These are phyloP conservation scores for Pythium folliculosum DNA, from an alignment of 352 stramenopile species.

Conservation along the genomic window DNA sequence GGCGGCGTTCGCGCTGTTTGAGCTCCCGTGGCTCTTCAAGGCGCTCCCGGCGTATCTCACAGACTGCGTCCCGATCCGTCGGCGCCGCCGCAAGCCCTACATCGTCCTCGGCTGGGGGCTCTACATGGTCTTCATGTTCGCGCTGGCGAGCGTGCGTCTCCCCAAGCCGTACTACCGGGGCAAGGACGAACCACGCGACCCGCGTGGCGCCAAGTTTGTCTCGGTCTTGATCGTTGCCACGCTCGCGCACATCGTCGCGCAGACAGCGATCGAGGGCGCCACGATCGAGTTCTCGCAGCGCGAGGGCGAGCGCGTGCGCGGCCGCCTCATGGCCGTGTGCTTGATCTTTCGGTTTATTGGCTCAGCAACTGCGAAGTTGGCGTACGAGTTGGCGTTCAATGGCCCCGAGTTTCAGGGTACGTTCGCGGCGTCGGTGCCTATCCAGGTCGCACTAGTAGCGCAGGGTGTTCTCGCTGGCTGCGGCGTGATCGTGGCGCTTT, in stretches of 20 bases:
- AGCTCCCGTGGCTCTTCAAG: conserved; percentile 13
- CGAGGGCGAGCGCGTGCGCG: neutral
- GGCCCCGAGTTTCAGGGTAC: conserved; percentile 14
- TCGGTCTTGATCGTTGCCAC: neutral
- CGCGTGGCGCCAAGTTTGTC: neutral
- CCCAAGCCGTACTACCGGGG: neutral
- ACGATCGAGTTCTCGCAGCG: neutral
- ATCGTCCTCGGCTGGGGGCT: conserved; percentile 24
- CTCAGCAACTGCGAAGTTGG: neutral
- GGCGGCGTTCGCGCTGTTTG: neutral
- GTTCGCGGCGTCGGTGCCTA: conserved; percentile 12
- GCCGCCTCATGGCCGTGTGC: neutral
- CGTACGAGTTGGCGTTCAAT: conserved; percentile 6
- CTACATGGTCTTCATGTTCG: neutral
- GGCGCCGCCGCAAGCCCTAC: conserved; percentile 20
- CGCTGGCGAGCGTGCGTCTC: neutral
- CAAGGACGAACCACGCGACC: neutral
- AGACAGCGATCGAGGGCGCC: neutral
- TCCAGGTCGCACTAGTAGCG: conserved; percentile 1
- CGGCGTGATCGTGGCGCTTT: conserved; percentile 3
- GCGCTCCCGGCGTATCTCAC: conserved; percentile 18
- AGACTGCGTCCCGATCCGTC: conserved; percentile 16
- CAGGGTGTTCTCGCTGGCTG: neutral
- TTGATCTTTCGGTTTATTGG: conserved; percentile 17
- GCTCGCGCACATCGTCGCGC: neutral